A percentile compares a stretch with the other conserved stretches of the same genome.
Conservation (phyloP, 2,329 filamentous ascomycete genomes). For the Cladosporium cucumerinum region DNA sequence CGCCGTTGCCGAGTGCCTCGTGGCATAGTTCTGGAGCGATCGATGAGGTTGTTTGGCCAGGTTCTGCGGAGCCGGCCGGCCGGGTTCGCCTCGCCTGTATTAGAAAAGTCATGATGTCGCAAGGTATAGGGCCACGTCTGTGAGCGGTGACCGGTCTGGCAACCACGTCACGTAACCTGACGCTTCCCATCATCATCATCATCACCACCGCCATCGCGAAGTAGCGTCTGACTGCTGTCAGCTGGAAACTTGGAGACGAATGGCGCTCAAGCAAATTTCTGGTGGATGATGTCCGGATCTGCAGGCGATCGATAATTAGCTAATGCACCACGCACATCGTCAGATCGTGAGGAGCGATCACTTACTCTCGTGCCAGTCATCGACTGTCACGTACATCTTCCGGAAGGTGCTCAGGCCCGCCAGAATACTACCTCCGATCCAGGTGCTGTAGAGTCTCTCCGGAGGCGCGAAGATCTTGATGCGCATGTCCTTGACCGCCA, state of each 20-base stretch:
- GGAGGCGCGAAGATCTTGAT: conserved; percentile 99
- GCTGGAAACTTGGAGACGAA: background rate
- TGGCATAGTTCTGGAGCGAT: conserved; percentile 14
- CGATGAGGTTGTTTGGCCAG: conserved; percentile 3
- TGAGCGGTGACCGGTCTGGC: background rate
- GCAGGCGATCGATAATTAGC: conserved; percentile 16
- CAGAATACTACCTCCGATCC: conserved; percentile 97
- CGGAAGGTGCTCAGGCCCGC: conserved; percentile 96
- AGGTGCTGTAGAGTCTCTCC: conserved; percentile 97
- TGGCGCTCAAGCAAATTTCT: conserved; percentile 75
- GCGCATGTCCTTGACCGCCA: conserved; percentile 97
- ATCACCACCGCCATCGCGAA: background rate
- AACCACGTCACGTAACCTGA: background rate
- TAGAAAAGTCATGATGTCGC: conserved; percentile 8
- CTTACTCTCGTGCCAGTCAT: conserved; percentile 92
- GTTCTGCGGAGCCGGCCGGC: conserved; percentile 15
- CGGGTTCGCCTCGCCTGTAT: background rate
- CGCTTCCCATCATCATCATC: background rate
- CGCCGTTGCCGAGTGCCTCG: conserved; percentile 3
- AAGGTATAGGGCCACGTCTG: background rate
- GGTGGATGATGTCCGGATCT: conserved; percentile 94
- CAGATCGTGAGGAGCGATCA: conserved; percentile 12
- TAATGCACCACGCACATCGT: conserved; percentile 6
- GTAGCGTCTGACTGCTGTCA: conserved; percentile 17
- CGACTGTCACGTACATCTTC: conserved; percentile 99